phyloP scores from a whole-genome alignment of 768 basidiomycete genomes.

The Lactarius quietus region DNA sequence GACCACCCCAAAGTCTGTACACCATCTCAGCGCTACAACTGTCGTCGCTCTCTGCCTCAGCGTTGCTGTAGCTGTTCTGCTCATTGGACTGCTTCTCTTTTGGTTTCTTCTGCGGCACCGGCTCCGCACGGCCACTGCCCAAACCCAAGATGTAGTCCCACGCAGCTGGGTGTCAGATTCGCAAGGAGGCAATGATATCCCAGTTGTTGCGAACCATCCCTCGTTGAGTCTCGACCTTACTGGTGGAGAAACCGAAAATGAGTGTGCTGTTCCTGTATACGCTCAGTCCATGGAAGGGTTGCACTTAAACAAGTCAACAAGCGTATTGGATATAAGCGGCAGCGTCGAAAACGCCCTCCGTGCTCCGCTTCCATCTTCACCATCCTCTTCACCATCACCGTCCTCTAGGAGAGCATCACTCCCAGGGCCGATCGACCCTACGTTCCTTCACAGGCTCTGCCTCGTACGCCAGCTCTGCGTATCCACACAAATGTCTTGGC shows the following conservation, averaged over 20 bases:
- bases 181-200: neutral
- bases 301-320: neutral
- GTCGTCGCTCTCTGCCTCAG: slow-evolving; percentile 11
- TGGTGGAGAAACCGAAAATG: neutral
- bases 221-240: slow-evolving; percentile 17
- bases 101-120: slow-evolving; percentile 14
- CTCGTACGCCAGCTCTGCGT: neutral
- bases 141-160: neutral
- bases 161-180: slow-evolving; percentile 5
- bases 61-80: slow-evolving; percentile 1
- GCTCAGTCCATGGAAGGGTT: neutral
- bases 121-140: neutral
- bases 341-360: slow-evolving; percentile 11
- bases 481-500: slow-evolving; percentile 10
- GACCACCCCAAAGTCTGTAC: neutral
- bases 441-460: neutral
- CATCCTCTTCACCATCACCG: neutral
- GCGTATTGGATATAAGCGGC: slow-evolving; percentile 15
- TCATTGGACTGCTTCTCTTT: slow-evolving; percentile 13
- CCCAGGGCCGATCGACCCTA: slow-evolving; percentile 13
- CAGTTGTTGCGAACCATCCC: slow-evolving; percentile 3
- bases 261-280: neutral
- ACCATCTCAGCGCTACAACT: neutral
- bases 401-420: neutral
- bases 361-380: neutral